phyloP scores from a whole-genome alignment of 495 filamentous ascomycete genomes.

The Ascodesmis nigricans region DNA sequence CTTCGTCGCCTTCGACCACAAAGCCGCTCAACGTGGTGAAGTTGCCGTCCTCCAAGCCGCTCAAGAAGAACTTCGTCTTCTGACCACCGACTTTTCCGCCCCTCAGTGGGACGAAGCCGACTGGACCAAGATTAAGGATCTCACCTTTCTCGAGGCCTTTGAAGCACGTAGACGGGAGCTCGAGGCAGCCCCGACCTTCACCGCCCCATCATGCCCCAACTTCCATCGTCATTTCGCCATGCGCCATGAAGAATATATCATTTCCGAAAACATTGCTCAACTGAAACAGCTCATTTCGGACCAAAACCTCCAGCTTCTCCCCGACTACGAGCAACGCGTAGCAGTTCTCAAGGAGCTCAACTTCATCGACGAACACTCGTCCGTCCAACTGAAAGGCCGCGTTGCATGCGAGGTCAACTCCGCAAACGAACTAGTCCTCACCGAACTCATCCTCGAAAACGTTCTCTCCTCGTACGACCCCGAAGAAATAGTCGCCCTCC shows the following conservation, averaged over 20 bases:
- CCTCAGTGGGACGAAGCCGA: conserved; percentile 71
- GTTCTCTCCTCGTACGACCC: conserved; percentile 87
- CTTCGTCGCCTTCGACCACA: conserved; percentile 35
- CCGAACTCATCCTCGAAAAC: conserved; percentile 88
- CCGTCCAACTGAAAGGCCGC: conserved; percentile 89
- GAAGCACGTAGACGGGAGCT: conserved; percentile 43
- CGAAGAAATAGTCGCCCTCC: conserved; percentile 83
- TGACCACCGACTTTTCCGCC: conserved; percentile 46
- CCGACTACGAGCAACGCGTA: conserved; percentile 91
- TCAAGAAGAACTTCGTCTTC: conserved; percentile 38
- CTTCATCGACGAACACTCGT: conserved; percentile 63
- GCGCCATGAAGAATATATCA: conserved; percentile 84
- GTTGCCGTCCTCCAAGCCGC: conserved; percentile 25
- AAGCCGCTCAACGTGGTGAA: conserved; percentile 30
- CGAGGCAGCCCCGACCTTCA: conserved; percentile 31
- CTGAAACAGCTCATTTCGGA: conserved; percentile 77
- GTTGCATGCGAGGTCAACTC: conserved; percentile 97
- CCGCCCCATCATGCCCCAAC: conserved; percentile 42
- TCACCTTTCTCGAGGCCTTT: conserved; percentile 51
- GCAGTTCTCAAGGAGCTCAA: conserved; percentile 71
- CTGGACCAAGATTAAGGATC: conserved; percentile 52
- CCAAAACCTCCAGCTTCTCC: conserved; percentile 89
- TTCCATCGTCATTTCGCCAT: conserved; percentile 67
- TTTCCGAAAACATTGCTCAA: conserved; percentile 71
- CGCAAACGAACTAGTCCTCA: conserved; percentile 90